These are phyloP conservation scores for Pythium grandisporangium DNA, from an alignment of 352 stramenopile genomes.

Conservation along the genomic window DNA sequence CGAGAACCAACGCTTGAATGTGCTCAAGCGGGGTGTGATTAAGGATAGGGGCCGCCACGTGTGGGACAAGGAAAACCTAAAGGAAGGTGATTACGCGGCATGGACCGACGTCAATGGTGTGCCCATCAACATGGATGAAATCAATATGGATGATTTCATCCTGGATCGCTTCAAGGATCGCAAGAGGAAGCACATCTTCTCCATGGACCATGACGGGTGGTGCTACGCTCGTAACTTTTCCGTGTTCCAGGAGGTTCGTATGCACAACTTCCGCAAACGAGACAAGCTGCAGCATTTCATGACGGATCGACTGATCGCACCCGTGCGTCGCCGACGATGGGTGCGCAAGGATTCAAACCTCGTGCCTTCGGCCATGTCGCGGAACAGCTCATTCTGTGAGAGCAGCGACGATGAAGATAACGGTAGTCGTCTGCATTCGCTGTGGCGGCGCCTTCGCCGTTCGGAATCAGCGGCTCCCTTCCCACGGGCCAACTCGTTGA, in stretches of 20 bases:
- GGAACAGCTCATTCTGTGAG: conserved; percentile 45
- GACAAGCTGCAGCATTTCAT: conserved; percentile 84
- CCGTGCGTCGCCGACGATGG: conserved; percentile 73
- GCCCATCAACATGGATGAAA: conserved; percentile 62
- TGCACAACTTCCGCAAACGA: conserved; percentile 64
- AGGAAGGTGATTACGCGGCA: conserved; percentile 71
- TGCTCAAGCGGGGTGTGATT: conserved; percentile 35
- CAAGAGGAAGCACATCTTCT: conserved; percentile 72
- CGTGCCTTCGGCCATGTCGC: conserved; percentile 17
- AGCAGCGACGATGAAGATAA: conserved; percentile 54
- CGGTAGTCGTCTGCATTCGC: conserved; percentile 44
- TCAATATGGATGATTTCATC: conserved; percentile 73
- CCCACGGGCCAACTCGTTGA: conserved; percentile 63
- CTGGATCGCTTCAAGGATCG: conserved; percentile 71
- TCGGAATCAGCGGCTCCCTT: conserved; percentile 38
- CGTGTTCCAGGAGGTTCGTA: conserved; percentile 80
- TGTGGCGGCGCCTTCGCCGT: conserved; percentile 55
- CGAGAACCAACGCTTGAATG: conserved; percentile 83
- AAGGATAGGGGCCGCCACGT: conserved; percentile 34
- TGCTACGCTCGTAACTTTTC: conserved; percentile 83
- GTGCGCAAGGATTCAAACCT: conserved; percentile 56
- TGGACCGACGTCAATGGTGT: conserved; percentile 85
- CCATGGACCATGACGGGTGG: conserved; percentile 83
- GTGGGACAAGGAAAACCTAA: conserved; percentile 70
- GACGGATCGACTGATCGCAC: conserved; percentile 73